phyloP scores from a whole-genome alignment of 2,329 filamentous ascomycete species.

The Monosporascus sp. region DNA sequence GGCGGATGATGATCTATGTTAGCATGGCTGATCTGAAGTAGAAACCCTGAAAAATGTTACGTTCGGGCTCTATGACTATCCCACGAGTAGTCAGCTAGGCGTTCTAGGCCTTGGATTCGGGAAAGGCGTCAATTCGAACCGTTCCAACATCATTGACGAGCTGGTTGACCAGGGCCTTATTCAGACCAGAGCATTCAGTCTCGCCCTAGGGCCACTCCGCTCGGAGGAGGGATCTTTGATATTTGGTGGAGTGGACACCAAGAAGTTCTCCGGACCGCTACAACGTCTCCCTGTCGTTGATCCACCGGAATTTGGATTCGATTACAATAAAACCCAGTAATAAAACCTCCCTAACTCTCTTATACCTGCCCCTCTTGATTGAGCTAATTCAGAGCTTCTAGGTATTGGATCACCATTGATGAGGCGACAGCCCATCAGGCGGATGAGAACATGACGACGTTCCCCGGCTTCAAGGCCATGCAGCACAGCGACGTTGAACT shows the following conservation, averaged over 20 bases:
- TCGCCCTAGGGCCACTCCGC: slow-evolving; percentile 26
- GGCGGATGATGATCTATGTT: too few species aligned
- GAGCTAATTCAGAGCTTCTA: neutral
- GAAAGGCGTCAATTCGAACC: slow-evolving; percentile 19
- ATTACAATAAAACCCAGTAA: neutral
- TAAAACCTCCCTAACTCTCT: neutral
- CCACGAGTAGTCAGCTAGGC: slow-evolving; percentile 22
- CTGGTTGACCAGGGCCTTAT: slow-evolving; percentile 21
- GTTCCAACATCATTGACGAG: slow-evolving; percentile 25
- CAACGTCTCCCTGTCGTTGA: slow-evolving; percentile 3
- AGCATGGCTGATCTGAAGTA: neutral
- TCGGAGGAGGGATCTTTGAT: slow-evolving; percentile 27
- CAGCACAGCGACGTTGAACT: neutral
- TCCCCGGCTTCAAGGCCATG: neutral
- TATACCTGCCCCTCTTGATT: neutral
- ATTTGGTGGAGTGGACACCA: slow-evolving; percentile 43
- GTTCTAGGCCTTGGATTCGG: slow-evolving; percentile 29
- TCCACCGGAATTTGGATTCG: neutral
- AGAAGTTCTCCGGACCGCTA: slow-evolving; percentile 36
- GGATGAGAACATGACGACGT: neutral
- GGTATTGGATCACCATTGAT: slow-evolving; percentile 2
- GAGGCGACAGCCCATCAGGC: neutral
- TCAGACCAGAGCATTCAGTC: slow-evolving; percentile 24
- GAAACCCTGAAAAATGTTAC: slow-evolving; percentile 16
- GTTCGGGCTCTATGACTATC: slow-evolving; percentile 24